Conservation (phyloP, 225 moss, liverwort and hornwort species). For the Climacium dendroides region DNA sequence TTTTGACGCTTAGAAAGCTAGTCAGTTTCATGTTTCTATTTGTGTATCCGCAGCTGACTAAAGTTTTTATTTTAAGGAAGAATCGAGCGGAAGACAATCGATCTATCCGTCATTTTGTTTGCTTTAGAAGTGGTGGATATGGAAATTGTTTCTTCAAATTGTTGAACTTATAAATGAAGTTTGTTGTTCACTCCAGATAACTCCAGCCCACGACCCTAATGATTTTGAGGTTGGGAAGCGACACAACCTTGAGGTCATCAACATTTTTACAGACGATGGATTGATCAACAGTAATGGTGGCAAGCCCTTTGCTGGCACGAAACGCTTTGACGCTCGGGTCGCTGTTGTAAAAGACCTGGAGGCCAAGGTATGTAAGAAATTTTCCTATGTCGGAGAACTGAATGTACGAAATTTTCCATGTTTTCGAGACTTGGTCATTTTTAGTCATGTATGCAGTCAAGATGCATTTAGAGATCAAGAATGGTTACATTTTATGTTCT, state of each 20-base stretch:
- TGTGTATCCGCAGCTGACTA: neutral
- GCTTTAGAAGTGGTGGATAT: neutral
- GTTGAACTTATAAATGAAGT: neutral
- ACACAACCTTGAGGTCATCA: constrained; percentile 79
- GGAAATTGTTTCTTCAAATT: neutral
- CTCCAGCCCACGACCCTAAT: constrained; percentile 89
- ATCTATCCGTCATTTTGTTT: neutral
- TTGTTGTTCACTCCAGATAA: constrained; percentile 55
- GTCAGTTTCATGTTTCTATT: neutral
- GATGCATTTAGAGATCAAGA: neutral
- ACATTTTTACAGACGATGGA: constrained; percentile 87
- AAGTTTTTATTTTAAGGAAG: neutral
- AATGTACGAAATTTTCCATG: neutral
- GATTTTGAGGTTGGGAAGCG: constrained; percentile 82
- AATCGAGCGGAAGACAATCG: neutral
- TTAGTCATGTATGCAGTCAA: neutral
- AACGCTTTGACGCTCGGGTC: constrained; percentile 76
- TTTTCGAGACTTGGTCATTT: neutral
- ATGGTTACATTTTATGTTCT: neutral
- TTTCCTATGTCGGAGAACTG: neutral
- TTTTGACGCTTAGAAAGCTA: neutral
- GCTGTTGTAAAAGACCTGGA: constrained; percentile 60
- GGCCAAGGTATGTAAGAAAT: constrained; percentile 29
- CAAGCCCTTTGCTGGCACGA: constrained; percentile 58
- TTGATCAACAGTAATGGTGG: constrained; percentile 81